Conservation (phyloP, 768 basidiomycete genomes). For the Leccinum subtestaceum region DNA sequence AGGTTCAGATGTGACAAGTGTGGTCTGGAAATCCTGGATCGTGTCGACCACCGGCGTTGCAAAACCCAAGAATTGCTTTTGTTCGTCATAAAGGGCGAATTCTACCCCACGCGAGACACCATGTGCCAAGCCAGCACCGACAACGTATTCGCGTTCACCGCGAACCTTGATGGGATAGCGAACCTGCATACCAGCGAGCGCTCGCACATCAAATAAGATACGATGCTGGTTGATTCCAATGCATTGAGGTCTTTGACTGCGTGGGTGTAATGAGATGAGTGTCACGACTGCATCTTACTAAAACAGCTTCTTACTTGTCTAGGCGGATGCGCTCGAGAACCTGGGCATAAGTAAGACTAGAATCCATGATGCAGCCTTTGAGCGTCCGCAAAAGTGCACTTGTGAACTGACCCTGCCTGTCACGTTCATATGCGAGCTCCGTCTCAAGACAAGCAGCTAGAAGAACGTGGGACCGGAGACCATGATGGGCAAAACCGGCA, state of each 20-base stretch:
- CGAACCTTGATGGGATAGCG: background rate
- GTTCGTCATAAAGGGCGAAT: conserved; percentile 19
- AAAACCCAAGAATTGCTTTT: background rate
- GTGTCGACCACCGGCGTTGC: background rate
- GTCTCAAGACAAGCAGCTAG: conserved; percentile 41
- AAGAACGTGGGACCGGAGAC: conserved; percentile 38
- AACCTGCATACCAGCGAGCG: conserved; percentile 5
- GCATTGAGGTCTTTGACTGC: conserved; percentile 31
- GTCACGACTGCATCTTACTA: background rate
- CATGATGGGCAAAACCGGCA: conserved; percentile 24
- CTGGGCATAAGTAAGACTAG: conserved; percentile 24
- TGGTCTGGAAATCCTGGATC: conserved; percentile 18
- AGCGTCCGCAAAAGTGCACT: conserved; percentile 19
- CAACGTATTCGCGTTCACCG: conserved; percentile 11
- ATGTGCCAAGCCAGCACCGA: conserved; percentile 26
- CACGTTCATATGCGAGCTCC: conserved; percentile 30
- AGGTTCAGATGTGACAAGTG: background rate
- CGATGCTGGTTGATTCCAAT: conserved; percentile 23
- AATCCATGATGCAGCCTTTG: background rate
- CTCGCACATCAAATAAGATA: conserved; percentile 23
- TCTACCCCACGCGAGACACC: conserved; percentile 18
- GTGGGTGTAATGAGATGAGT: background rate
- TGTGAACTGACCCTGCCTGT: conserved; percentile 26
- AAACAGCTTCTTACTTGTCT: conserved; percentile 1
- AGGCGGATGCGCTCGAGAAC: conserved; percentile 18